Evolutionary conservation across 306 rosid genomes (phyloP), one percentile per base, ranked within the genome.

Genomic region (Castanea crenata): DNA sequence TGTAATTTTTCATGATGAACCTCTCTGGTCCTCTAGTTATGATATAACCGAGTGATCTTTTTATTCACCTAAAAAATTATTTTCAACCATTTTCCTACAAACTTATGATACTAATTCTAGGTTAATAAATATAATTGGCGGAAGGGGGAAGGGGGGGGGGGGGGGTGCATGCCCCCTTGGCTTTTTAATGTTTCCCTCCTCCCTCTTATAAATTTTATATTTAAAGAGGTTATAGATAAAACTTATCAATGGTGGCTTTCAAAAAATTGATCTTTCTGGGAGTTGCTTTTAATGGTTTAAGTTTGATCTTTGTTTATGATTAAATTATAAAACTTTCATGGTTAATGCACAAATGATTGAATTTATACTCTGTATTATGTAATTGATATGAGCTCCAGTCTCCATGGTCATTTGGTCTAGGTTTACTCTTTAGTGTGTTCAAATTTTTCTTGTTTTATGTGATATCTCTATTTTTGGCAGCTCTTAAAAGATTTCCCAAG

Each of bases 401-500:
- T 32, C 41, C 61, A 25, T 44, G 13, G 32, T 38, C 27, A 19
- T 69, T 75, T 20, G 57, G 46, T 67, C 21, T 67, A 16, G 21
- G 38, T 29, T 73, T 46, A 20, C 25, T 58, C 34, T 56, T 10
- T 21, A 41, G 6, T 75, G 23, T 15, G 19, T 41, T n/a, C 10
- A 46, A 1, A 55, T 19, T 41, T n/a, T 31, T 56, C 51, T 81
- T 20, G 6, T 58, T 74, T 9, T 49, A 32, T 5, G 14, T 51
- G 8, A 57, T 69, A 41, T 72, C 46, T 20, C 19, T 46, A 44
- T 31, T 18, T 58, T 78, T 83, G 76, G 79, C 86, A 94, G 98
- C 90, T 88, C 69, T 80, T 95, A 52, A 85, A 89, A 80, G 83
- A 81, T 63, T 95, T 89, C 58, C 99, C 99, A 67, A 92, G 84